Evolutionary conservation across 2,329 filamentous ascomycete genomes (phyloP).

Genomic region (Diaporthe citri): DNA sequence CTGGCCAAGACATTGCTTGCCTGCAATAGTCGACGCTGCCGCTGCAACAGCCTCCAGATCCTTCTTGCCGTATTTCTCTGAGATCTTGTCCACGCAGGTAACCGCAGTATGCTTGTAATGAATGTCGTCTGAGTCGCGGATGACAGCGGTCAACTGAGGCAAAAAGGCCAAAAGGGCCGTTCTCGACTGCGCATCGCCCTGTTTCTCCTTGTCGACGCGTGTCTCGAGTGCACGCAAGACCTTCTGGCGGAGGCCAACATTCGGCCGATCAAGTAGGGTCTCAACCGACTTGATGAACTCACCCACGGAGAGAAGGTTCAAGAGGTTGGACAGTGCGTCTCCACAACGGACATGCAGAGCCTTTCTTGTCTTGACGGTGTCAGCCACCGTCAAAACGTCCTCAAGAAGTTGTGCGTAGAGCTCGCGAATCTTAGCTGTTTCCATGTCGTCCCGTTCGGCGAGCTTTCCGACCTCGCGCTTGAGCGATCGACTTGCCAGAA

Average conservation of each 20-base stretch:
- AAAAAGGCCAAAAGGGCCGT: conserved; percentile 82
- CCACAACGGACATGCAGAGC: conserved; percentile 70
- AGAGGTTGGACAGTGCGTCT: conserved; percentile 80
- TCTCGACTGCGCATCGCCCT: conserved; percentile 76
- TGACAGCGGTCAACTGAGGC: conserved; percentile 80
- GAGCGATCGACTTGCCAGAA: conserved; percentile 70
- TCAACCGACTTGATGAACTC: conserved; percentile 93
- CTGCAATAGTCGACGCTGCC: conserved; percentile 82
- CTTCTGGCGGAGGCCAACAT: conserved; percentile 81
- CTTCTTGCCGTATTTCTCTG: conserved; percentile 95
- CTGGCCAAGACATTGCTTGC: conserved; percentile 81
- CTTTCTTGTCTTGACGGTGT: conserved; percentile 70
- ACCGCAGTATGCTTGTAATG: conserved; percentile 88
- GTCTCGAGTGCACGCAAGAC: conserved; percentile 84
- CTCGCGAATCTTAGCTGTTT: conserved; percentile 74
- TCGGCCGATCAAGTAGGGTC: conserved; percentile 80
- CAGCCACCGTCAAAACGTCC: conserved; percentile 74
- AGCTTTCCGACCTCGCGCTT: conserved; percentile 67
- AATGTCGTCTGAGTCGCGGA: conserved; percentile 79
- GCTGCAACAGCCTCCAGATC: conserved; percentile 81
- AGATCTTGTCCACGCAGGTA: conserved; percentile 90
- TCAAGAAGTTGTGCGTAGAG: conserved; percentile 78
- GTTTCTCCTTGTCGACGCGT: conserved; percentile 80
- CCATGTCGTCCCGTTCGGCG: conserved; percentile 73
- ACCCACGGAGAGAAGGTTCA: conserved; percentile 85